Percentiles rank a stretch among this genome's conserved stretches.
These are phyloP conservation scores for Heterobasidion occidentale DNA, from an alignment of 1,284 basidiomycete genomes.

Conservation along the genomic window DNA sequence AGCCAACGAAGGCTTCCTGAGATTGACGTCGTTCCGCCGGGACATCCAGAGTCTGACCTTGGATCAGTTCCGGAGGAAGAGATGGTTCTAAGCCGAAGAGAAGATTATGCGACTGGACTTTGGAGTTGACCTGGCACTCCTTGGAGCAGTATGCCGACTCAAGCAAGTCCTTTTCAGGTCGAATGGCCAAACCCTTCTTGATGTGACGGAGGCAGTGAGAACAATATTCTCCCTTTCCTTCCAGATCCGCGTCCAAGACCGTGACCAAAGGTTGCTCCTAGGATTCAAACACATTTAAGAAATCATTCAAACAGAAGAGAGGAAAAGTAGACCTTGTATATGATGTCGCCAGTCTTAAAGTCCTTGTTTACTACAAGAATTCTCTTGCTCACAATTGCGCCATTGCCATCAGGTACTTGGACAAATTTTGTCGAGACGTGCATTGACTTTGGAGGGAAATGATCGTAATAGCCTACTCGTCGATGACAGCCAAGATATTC, in stretches of 20 bases:
- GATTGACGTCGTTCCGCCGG: constrained; percentile 43
- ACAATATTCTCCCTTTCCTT: constrained; percentile 59
- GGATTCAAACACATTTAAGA: background rate
- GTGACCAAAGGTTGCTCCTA: constrained; percentile 69
- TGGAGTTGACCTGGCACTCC: constrained; percentile 49
- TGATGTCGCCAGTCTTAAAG: constrained; percentile 59
- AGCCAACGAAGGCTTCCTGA: constrained; percentile 48
- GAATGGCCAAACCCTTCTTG: constrained; percentile 33
- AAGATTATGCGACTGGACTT: constrained; percentile 53
- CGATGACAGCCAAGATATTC: constrained; percentile 12
- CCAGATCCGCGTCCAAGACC: constrained; percentile 61
- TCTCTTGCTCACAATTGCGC: constrained; percentile 32
- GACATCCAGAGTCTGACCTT: constrained; percentile 20
- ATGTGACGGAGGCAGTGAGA: constrained; percentile 61
- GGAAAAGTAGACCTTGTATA: constrained; percentile 51
- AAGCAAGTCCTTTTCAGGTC: constrained; percentile 42
- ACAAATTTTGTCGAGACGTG: constrained; percentile 53
- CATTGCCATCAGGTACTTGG: constrained; percentile 26
- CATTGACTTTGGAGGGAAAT: constrained; percentile 63
- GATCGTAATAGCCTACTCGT: constrained; percentile 60
- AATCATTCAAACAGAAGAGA: background rate
- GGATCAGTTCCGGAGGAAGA: constrained; percentile 36
- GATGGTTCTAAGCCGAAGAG: constrained; percentile 62
- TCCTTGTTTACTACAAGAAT: constrained; percentile 62
- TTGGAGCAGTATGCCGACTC: constrained; percentile 64